phyloP scores from a whole-genome alignment of 192 early-diverging fungal species.

The Umbelopsis sp. region DNA sequence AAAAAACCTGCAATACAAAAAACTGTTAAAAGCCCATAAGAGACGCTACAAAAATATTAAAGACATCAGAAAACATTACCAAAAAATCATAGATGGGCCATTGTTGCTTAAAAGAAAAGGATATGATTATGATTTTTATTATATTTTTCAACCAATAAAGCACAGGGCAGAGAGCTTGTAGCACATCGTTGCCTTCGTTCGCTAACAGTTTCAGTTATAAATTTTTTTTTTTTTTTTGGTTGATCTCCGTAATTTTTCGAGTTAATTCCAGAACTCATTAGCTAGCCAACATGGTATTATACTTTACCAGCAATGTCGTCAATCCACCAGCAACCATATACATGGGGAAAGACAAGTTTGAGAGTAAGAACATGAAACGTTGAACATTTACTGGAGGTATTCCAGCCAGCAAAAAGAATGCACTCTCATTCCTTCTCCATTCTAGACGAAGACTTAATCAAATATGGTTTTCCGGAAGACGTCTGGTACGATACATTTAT shows the following conservation, averaged over 20 bases:
- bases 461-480: slow-evolving; percentile 93
- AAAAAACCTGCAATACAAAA: no score
- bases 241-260: background rate
- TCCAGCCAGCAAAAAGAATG: background rate
- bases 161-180: no score
- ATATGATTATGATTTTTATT: no score
- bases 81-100: no score
- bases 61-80: no score
- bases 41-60: no score
- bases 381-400: background rate
- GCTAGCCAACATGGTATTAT: slow-evolving; percentile 64
- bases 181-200: no score
- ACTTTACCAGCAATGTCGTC: slow-evolving; percentile 71
- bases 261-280: background rate
- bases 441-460: slow-evolving; percentile 89
- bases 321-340: slow-evolving; percentile 81
- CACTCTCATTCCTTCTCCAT: background rate
- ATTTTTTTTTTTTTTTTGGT: background rate
- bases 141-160: no score
- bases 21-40: no score
- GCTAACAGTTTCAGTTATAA: no score
- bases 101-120: no score
- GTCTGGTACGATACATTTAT: slow-evolving; percentile 62
- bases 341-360: slow-evolving; percentile 99
- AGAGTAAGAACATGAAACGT: slow-evolving; percentile 60